A percentile compares a stretch with the other conserved stretches of the same genome.
These are phyloP conservation scores for Elaeagnus macrophylla DNA, from an alignment of 306 rosid genomes.

Conservation along the genomic window DNA sequence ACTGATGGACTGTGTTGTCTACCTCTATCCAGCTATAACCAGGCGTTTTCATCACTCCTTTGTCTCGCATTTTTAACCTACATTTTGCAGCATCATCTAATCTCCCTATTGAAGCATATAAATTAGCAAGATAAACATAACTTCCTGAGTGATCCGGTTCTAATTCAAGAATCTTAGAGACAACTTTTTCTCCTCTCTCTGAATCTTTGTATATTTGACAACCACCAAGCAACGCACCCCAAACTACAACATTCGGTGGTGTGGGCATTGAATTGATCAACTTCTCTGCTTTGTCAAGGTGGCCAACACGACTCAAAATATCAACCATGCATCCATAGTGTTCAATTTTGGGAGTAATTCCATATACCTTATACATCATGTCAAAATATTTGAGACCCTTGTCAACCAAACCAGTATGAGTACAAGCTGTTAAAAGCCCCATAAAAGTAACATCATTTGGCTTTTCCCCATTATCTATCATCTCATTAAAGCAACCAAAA, in stretches of 20 bases:
- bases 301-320: slow-evolving; percentile 31
- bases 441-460: slow-evolving; percentile 32
- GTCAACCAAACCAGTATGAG: slow-evolving; percentile 29
- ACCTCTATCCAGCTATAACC: slow-evolving; percentile 31
- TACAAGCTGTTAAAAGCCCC: slow-evolving; percentile 34
- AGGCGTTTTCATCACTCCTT: slow-evolving; percentile 17
- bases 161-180: slow-evolving; percentile 20
- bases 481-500: slow-evolving; percentile 18
- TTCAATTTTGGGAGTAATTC: slow-evolving; percentile 25
- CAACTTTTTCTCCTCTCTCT: slow-evolving; percentile 22
- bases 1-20: slow-evolving; percentile 26
- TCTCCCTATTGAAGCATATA: slow-evolving; percentile 29
- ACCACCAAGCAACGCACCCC: slow-evolving; percentile 38
- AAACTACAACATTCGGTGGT: slow-evolving; percentile 32
- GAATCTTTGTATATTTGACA: slow-evolving; percentile 27
- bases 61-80: slow-evolving; percentile 27
- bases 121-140: slow-evolving; percentile 28
- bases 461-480: slow-evolving; percentile 20
- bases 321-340: slow-evolving; percentile 35
- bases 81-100: slow-evolving; percentile 30
- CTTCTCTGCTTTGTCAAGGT: slow-evolving; percentile 28
- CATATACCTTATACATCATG: slow-evolving; percentile 20
- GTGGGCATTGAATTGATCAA: slow-evolving; percentile 24
- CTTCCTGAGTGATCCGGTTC: slow-evolving; percentile 37
- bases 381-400: slow-evolving; percentile 25